A percentile compares a stretch with the other conserved stretches of the same genome.
phyloP scores from a whole-genome alignment of 192 early-diverging fungal genomes.

The Entomortierella beljakovae region DNA sequence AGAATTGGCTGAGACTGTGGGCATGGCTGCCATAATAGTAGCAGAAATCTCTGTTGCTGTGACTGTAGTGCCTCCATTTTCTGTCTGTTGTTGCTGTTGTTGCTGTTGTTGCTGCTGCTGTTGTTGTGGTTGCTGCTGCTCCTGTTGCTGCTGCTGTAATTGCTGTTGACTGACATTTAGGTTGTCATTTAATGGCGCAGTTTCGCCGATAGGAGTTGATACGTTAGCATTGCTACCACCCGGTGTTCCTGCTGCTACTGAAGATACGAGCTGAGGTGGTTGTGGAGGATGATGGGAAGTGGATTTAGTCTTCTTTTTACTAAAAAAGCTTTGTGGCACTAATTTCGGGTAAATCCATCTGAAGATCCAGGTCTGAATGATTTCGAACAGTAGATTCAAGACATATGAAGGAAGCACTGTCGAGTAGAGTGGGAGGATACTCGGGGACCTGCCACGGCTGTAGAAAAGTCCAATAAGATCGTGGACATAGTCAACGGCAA shows the following conservation, averaged over 20 bases:
- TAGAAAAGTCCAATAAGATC: slow-evolving; percentile 52
- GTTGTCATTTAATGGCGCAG: not conserved
- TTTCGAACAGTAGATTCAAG: slow-evolving; percentile 47
- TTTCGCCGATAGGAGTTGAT: not conserved
- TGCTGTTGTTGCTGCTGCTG: slow-evolving; percentile 17
- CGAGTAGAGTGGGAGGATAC: slow-evolving; percentile 39
- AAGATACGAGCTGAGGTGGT: slow-evolving; percentile 11
- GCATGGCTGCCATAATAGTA: slow-evolving; percentile 53
- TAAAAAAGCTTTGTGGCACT: slow-evolving; percentile 33
- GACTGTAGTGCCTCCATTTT: slow-evolving; percentile 18
- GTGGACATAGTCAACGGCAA: slow-evolving; percentile 42
- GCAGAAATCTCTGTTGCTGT: slow-evolving; percentile 47
- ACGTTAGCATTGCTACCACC: not conserved
- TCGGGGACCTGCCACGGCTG: slow-evolving; percentile 35
- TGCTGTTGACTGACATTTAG: not conserved
- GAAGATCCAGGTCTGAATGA: slow-evolving; percentile 53
- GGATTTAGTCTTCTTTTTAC: slow-evolving; percentile 26
- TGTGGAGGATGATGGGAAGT: not conserved
- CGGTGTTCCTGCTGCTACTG: slow-evolving; percentile 5
- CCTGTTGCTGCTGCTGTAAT: no score
- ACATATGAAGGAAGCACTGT: slow-evolving; percentile 49
- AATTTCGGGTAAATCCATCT: slow-evolving; percentile 50
- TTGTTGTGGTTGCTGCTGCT: no score
- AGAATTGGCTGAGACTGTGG: slow-evolving; percentile 25
- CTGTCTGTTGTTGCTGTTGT: slow-evolving; percentile 8